A percentile compares a stretch with the other conserved stretches of the same genome.
phyloP scores from a whole-genome alignment of 148 eudicot genomes.

The Persicaria tinctoria region DNA sequence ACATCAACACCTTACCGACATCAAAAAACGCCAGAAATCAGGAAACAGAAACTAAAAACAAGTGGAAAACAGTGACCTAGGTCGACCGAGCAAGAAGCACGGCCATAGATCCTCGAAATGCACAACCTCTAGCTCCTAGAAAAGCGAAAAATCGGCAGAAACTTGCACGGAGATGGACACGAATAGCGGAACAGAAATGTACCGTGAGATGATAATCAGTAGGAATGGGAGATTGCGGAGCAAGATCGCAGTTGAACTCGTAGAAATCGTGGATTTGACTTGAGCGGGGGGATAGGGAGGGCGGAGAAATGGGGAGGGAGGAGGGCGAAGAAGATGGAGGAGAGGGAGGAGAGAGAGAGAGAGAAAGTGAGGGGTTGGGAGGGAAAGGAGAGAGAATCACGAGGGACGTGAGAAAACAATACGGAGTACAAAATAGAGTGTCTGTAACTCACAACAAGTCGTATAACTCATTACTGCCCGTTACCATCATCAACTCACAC shows the following conservation, averaged over 20 bases:
- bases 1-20: background rate
- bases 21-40: conserved; percentile 6
- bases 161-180: background rate
- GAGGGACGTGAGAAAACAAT: background rate
- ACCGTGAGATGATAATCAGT: background rate
- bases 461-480: no score
- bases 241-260: conserved; percentile 3
- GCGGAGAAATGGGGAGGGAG: background rate
- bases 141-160: background rate
- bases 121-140: background rate
- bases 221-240: background rate
- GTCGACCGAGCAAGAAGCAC: background rate
- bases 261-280: background rate
- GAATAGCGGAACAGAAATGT: background rate
- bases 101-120: background rate
- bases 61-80: background rate
- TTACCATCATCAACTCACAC: no score
- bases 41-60: background rate
- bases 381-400: conserved; percentile 6
- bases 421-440: no score
- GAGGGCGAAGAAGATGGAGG: background rate
- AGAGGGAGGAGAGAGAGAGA: background rate
- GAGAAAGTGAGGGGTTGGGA: background rate
- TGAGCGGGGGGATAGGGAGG: background rate
- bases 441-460: no score